Evolutionary conservation across 805 yeast species (phyloP), one percentile per base, ranked within the genome.

Genomic region (Saccharomycopsis capsularis): DNA sequence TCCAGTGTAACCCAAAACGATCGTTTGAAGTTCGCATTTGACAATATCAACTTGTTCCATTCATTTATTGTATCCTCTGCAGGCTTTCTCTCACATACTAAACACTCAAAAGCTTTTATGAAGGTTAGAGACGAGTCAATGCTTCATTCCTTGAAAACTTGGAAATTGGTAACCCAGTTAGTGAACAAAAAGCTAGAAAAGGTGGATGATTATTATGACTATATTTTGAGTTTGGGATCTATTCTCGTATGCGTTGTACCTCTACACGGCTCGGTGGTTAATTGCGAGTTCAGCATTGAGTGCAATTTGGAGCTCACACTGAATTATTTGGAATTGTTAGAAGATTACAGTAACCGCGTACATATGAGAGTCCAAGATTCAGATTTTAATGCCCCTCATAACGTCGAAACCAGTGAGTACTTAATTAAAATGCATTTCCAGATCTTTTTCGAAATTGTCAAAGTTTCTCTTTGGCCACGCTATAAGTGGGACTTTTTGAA

Each of bases 381-480:
- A 21, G 35, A 21, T 7, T 42, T 18, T 21, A 24, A 27, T 16
- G 43, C 47, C 5, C n/a, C 30, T 15, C 40, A 19, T 4, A 35
- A 42, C 16, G 47, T 47, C 19, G 45, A 42, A 11, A 38, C 32
- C 25, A 24, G 42, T 16, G 38, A 42, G 25, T 38, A 39, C 23
- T 32, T 42, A 21, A 32, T 50, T 32, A 27, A 32, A 7, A 21
- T 38, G 36, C 47, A 50, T 40, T 18, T 50, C 11, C 48, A 42
- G 27, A 42, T 41, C 15, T 27, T 13, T 18, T 37, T 50, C 15
- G 46, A 42, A 29, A 34, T 48, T 30, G 23, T 47, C 4, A 50
- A 47, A 29, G 11, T 32, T 27, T 18, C 18, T 13, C 23, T 46
- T 23, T 42, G 48, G 48, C 54, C 54, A 21, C 30, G 40, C 19